Conservation (phyloP, 371 early-diverging fungal genomes). For the Massospora cicadina region DNA sequence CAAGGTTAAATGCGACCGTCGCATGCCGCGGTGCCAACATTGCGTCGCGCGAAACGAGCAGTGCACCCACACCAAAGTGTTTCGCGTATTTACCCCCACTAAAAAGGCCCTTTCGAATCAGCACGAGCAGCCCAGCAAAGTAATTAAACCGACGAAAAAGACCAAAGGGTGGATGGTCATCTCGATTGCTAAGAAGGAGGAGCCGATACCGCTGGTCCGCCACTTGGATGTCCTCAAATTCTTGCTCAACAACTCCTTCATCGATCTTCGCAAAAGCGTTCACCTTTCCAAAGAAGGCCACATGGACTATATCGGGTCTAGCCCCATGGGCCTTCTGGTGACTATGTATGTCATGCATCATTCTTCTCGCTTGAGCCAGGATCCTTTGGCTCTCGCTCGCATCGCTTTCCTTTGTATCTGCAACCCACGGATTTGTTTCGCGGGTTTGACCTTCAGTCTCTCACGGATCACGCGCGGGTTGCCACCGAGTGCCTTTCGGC, state of each 20-base stretch:
- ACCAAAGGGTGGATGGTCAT: not conserved
- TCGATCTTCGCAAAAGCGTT: conserved; percentile 2
- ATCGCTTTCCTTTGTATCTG: not conserved
- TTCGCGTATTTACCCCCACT: not conserved
- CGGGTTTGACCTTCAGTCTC: not conserved
- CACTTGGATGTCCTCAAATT: not conserved
- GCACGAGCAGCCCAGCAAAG: not conserved
- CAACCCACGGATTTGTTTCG: not conserved
- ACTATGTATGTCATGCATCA: conserved; percentile 9
- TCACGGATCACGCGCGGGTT: not conserved
- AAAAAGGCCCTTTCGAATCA: not conserved
- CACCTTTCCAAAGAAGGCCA: conserved; percentile 1
- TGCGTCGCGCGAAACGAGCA: not conserved
- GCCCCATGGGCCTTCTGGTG: conserved; percentile 7
- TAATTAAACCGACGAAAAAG: not conserved
- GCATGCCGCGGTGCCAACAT: not conserved
- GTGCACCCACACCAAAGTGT: not conserved
- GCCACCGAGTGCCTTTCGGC: not conserved
- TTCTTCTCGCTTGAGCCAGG: not conserved
- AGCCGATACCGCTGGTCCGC: not conserved
- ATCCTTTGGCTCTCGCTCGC: not conserved
- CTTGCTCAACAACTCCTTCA: conserved; percentile 7
- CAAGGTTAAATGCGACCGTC: conserved; percentile 3
- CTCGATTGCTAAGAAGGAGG: not conserved
- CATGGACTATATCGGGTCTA: conserved; percentile 7